These are phyloP conservation scores for Aureobasidium sp. DNA, from an alignment of 2,329 filamentous ascomycete species.

Conservation along the genomic window DNA sequence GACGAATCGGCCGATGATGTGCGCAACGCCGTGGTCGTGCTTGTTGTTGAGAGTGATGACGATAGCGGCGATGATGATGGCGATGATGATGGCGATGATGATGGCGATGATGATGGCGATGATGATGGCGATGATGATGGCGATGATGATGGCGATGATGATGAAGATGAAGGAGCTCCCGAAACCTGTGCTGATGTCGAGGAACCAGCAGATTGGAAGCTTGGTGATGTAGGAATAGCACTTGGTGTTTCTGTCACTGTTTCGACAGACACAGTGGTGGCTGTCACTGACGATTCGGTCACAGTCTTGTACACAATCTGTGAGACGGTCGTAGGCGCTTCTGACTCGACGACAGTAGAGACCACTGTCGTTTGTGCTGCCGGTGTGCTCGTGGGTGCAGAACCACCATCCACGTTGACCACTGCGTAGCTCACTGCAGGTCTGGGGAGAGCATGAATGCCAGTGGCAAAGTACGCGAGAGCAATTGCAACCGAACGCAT, in stretches of 20 bases:
- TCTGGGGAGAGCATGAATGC: constrained; percentile 21
- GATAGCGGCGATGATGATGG: neutral
- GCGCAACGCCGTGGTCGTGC: neutral
- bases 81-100: neutral
- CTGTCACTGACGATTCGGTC: constrained; percentile 1
- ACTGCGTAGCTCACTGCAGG: constrained; percentile 23
- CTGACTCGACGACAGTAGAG: constrained; percentile 18
- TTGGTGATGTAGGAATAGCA: constrained; percentile 8
- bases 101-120: neutral
- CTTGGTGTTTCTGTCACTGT: constrained; percentile 9
- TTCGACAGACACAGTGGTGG: neutral
- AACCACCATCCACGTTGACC: constrained; percentile 22
- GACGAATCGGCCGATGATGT: neutral
- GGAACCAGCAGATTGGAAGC: neutral
- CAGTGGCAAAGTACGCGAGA: constrained; percentile 18
- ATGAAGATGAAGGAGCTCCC: constrained; percentile 10
- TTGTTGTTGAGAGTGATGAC: neutral
- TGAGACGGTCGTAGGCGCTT: constrained; percentile 8
- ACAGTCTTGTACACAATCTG: constrained; percentile 10
- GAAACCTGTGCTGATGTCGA: constrained; percentile 8
- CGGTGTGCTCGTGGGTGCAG: constrained; percentile 14
- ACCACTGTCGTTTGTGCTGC: constrained; percentile 17
- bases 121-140: neutral
- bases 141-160: constrained; percentile 4
- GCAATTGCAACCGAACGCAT: constrained; percentile 15